Percentiles rank a stretch among this genome's conserved stretches.
Conservation (phyloP, 108 stramenopile genomes). For the Stephanodiscus minutulus region DNA sequence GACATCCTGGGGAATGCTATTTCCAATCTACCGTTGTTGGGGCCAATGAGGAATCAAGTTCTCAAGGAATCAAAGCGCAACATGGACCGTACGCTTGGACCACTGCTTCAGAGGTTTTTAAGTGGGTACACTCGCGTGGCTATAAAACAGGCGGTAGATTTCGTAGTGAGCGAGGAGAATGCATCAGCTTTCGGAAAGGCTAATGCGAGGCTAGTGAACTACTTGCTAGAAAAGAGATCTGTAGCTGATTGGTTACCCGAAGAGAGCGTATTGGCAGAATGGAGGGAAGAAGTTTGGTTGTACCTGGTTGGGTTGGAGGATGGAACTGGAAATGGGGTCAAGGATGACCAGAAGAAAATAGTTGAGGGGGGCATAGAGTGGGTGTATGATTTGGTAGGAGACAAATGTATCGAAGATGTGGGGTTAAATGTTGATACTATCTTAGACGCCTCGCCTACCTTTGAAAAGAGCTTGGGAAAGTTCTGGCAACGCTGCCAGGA, state of each 20-base stretch:
- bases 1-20: conserved; percentile 72
- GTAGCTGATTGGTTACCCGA: conserved; percentile 52
- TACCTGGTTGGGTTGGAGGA: conserved; percentile 42
- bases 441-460: conserved; percentile 44
- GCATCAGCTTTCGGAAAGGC: conserved; percentile 55
- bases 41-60: conserved; percentile 73
- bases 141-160: conserved; percentile 57
- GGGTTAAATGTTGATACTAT: conserved; percentile 40
- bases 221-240: conserved; percentile 50
- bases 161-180: conserved; percentile 63
- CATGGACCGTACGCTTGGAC: conserved; percentile 65
- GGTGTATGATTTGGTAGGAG: conserved; percentile 48
- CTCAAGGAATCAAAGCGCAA: conserved; percentile 59
- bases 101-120: conserved; percentile 56
- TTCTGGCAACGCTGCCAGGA: conserved; percentile 44
- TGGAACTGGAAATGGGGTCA: conserved; percentile 8
- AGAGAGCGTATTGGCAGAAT: conserved; percentile 28
- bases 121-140: conserved; percentile 64
- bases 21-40: conserved; percentile 57
- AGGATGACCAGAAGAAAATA: conserved; percentile 40
- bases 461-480: conserved; percentile 36
- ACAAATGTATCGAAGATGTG: conserved; percentile 45
- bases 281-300: conserved; percentile 48
- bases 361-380: conserved; percentile 45
- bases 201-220: conserved; percentile 55